Evolutionary conservation across 306 rosid species (phyloP).

Genomic region (Spatholobus suberectus): DNA sequence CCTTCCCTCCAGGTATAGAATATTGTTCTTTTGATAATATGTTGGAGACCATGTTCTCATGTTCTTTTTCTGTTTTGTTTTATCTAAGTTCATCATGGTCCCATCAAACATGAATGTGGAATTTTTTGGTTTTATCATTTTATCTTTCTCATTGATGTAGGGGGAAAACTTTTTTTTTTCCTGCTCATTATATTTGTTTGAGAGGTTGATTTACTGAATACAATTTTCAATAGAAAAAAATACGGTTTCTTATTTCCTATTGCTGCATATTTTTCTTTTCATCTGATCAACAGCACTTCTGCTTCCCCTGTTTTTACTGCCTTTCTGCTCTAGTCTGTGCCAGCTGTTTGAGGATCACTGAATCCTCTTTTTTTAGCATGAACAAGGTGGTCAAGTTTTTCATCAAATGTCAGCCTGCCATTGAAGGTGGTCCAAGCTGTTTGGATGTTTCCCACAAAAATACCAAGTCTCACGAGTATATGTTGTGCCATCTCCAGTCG

Average conservation of each 20-base stretch:
- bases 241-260: background rate
- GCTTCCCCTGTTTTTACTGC: constrained; percentile 14
- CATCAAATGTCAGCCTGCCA: background rate
- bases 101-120: constrained; percentile 20
- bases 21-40: constrained; percentile 9
- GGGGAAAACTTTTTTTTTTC: background rate
- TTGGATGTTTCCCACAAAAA: background rate
- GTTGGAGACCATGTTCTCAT: background rate
- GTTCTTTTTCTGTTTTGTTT: constrained; percentile 24
- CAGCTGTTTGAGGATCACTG: background rate
- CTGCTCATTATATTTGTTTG: background rate
- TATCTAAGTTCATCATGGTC: background rate
- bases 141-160: background rate
- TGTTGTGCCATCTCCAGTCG: background rate
- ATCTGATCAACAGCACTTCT: background rate
- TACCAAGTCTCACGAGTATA: background rate
- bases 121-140: background rate
- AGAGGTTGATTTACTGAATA: background rate
- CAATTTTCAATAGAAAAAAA: background rate
- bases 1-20: constrained; percentile 83
- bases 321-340: background rate
- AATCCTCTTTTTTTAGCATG: background rate
- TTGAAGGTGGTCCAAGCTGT: constrained; percentile 3
- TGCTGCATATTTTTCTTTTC: constrained; percentile 25
- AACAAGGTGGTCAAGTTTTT: background rate